Evolutionary conservation across 805 yeast species (phyloP).

Genomic region (Jamesozyma jinghongensis): DNA sequence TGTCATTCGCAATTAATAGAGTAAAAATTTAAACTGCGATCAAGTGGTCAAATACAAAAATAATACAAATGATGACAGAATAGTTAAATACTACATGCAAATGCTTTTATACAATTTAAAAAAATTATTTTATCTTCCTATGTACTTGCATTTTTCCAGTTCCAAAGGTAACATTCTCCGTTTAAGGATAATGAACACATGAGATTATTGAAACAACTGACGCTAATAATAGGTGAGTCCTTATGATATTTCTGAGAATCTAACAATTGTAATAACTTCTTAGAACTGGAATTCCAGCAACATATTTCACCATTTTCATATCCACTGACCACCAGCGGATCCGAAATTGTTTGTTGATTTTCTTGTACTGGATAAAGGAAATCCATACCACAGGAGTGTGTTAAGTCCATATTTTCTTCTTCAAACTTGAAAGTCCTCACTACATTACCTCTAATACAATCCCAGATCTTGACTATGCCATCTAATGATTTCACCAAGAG

Average conservation of each 20-base stretch:
- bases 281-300: slow-evolving; percentile 21
- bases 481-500: slow-evolving; percentile 72
- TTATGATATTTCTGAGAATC: slow-evolving; percentile 7
- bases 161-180: slow-evolving; percentile 25
- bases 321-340: slow-evolving; percentile 25
- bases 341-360: not conserved
- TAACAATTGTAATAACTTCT: slow-evolving; percentile 13
- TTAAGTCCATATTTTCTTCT: slow-evolving; percentile 5
- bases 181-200: slow-evolving; percentile 22
- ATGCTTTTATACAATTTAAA: no score
- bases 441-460: slow-evolving; percentile 69
- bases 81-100: no score
- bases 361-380: slow-evolving; percentile 15
- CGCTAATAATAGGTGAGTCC: slow-evolving; percentile 19
- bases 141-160: no score
- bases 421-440: slow-evolving; percentile 51
- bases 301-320: slow-evolving; percentile 21
- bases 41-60: no score
- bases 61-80: no score
- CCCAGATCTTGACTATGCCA: slow-evolving; percentile 76
- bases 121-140: no score
- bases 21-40: no score
- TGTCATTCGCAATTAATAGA: no score
- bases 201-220: slow-evolving; percentile 12
- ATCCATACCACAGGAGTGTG: slow-evolving; percentile 25